A percentile compares a stretch with the other conserved stretches of the same genome.
These are phyloP conservation scores for Cantharellus cinnabarinus DNA, from an alignment of 768 basidiomycete genomes.

Conservation along the genomic window DNA sequence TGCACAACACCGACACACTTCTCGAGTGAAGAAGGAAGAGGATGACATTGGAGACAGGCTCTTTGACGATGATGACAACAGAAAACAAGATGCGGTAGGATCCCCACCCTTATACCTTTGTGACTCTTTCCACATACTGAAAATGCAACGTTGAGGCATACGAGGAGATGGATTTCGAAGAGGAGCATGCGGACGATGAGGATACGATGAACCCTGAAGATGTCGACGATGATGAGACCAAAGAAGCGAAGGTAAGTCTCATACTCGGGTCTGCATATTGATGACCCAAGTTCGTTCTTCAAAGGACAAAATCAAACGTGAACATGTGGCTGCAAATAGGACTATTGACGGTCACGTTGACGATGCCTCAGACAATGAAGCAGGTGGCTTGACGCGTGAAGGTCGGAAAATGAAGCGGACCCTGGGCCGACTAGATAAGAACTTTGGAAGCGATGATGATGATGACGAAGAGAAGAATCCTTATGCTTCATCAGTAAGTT, in stretches of 20 bases:
- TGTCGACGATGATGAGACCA: slow-evolving; percentile 58
- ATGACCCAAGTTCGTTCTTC: slow-evolving; percentile 3
- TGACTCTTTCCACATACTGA: too few species aligned
- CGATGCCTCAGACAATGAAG: slow-evolving; percentile 49
- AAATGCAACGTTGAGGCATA: slow-evolving; percentile 43
- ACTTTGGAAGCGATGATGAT: slow-evolving; percentile 42
- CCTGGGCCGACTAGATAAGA: slow-evolving; percentile 58
- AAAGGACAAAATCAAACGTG: slow-evolving; percentile 67
- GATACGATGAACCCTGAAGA: slow-evolving; percentile 48
- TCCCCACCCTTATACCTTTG: too few species aligned
- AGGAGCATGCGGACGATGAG: slow-evolving; percentile 74
- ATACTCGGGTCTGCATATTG: background rate
- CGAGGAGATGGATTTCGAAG: slow-evolving; percentile 68
- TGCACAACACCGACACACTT: background rate
- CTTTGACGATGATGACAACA: slow-evolving; percentile 48
- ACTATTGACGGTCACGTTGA: slow-evolving; percentile 46
- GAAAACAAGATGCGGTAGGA: slow-evolving; percentile 15
- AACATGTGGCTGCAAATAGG: slow-evolving; percentile 63
- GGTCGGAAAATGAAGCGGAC: slow-evolving; percentile 72
- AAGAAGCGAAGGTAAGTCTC: slow-evolving; percentile 47
- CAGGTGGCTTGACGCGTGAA: slow-evolving; percentile 41
- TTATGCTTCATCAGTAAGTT: slow-evolving; percentile 52
- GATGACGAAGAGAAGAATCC: slow-evolving; percentile 65
- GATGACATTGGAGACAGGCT: slow-evolving; percentile 24
- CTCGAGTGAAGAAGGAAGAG: slow-evolving; percentile 22